A percentile compares a stretch with the other conserved stretches of the same genome.
These are phyloP conservation scores for Pleurotus tuber-regium DNA, from an alignment of 768 basidiomycete species.

Conservation along the genomic window DNA sequence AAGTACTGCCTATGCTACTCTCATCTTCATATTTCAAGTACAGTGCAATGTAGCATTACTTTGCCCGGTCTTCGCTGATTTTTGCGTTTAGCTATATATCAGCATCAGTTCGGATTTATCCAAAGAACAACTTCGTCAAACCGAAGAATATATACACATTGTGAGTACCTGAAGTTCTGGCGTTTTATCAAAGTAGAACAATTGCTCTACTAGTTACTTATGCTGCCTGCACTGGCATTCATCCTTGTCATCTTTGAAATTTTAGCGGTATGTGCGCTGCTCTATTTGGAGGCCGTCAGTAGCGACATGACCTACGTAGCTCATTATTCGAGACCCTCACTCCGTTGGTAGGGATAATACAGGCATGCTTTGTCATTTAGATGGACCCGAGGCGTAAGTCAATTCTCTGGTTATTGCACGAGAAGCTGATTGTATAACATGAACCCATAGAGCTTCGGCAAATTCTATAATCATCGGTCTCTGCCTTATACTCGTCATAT, in stretches of 20 bases:
- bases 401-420: background rate
- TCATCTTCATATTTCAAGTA: slow-evolving; percentile 2
- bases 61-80: background rate
- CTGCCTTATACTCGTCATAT: background rate
- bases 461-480: background rate
- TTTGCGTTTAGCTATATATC: background rate
- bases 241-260: background rate
- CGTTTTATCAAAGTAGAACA: no score
- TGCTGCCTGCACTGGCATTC: background rate
- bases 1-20: background rate
- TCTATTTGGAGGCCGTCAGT: background rate
- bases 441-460: background rate
- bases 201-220: background rate
- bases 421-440: background rate
- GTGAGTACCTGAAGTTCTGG: no score
- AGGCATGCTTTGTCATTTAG: slow-evolving; percentile 4
- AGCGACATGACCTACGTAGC: background rate
- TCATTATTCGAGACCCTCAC: background rate
- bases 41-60: background rate
- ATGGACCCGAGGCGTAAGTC: background rate
- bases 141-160: background rate
- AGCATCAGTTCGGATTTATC: background rate
- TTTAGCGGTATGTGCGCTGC: background rate
- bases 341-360: background rate
- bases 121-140: background rate